These are phyloP conservation scores for Tetrahymena thermophila DNA, from an alignment of 73 alveolate genomes.

Conservation along the genomic window DNA sequence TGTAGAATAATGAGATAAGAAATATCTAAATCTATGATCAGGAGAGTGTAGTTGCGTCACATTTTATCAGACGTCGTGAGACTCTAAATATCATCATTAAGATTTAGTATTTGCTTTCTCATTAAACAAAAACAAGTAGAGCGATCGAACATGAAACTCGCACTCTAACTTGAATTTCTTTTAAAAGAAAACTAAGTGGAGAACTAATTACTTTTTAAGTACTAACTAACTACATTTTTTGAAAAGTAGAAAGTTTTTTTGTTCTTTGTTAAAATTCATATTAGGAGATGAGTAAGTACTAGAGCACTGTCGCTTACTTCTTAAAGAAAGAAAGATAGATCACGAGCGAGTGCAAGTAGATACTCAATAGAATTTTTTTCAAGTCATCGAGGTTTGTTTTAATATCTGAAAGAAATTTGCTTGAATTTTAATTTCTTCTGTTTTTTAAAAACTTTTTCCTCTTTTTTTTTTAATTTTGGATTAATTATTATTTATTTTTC, in stretches of 20 bases:
- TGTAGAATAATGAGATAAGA: neutral
- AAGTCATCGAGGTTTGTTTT: neutral
- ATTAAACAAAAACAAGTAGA: neutral
- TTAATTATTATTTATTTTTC: neutral
- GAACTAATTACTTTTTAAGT: neutral
- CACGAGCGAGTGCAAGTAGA: neutral
- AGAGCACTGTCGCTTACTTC: neutral
- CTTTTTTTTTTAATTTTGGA: neutral
- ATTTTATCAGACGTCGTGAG: neutral
- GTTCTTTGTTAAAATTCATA: neutral
- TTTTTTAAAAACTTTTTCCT: neutral
- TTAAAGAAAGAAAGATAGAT: neutral
- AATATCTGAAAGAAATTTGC: neutral
- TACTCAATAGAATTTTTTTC: neutral
- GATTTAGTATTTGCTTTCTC: neutral
- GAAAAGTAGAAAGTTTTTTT: neutral
- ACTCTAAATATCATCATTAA: neutral
- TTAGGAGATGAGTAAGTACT: neutral
- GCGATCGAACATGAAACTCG: neutral
- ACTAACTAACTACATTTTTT: neutral
- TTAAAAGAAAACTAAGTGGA: neutral
- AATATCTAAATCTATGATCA: neutral
- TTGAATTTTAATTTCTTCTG: neutral
- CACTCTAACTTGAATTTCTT: neutral
- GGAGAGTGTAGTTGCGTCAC: conserved; percentile 4